These are phyloP conservation scores for Cercospora sp. DNA, from an alignment of 2,329 filamentous ascomycete genomes.

Conservation along the genomic window DNA sequence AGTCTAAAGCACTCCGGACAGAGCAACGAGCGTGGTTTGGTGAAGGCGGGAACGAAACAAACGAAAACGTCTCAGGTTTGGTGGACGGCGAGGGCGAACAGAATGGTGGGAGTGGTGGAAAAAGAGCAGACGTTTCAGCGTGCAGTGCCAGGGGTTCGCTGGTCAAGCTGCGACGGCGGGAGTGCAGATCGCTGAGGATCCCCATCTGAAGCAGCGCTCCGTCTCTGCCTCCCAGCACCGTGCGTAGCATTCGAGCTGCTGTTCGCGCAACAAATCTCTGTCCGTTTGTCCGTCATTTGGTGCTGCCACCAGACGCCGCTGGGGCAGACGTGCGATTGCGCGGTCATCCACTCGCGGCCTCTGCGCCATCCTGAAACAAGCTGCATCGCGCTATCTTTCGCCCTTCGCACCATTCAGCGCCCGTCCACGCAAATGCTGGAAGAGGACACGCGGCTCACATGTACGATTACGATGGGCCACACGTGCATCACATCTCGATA, in stretches of 20 bases:
- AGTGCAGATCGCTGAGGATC: not conserved
- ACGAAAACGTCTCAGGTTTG: not conserved
- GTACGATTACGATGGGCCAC: not conserved
- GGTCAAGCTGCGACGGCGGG: not conserved
- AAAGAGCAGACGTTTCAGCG: not conserved
- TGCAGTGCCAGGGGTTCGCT: not conserved
- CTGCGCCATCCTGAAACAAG: not conserved
- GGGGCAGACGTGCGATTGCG: not conserved
- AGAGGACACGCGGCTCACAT: not conserved
- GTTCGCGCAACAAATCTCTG: not conserved
- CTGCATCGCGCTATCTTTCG: not conserved
- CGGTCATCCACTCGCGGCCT: not conserved
- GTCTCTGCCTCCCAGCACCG: too few species aligned
- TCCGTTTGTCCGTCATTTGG: not conserved
- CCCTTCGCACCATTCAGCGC: too few species aligned
- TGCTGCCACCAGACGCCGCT: not conserved
- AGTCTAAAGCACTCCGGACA: not conserved
- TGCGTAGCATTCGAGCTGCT: not conserved
- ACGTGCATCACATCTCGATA: not conserved
- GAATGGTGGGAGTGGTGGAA: not conserved
- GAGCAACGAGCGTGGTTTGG: not conserved
- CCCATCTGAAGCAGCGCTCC: not conserved
- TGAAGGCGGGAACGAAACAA: not conserved
- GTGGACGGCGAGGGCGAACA: not conserved
- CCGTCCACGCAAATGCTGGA: not conserved